Evolutionary conservation across 768 basidiomycete genomes (phyloP).

Genomic region (Kondoa malvinella): DNA sequence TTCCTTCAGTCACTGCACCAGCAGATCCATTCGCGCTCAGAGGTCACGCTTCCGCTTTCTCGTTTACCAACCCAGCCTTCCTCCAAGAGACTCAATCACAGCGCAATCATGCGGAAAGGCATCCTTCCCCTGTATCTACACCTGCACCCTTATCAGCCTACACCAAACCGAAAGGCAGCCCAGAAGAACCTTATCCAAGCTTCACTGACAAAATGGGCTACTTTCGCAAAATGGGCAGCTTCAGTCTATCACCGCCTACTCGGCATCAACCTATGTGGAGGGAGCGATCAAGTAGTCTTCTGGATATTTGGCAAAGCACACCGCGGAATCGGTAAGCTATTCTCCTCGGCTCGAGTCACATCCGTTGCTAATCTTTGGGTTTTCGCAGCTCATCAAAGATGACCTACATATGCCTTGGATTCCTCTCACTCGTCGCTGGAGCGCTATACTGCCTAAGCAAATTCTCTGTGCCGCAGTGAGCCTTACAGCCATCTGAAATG

Average conservation of each 20-base stretch:
- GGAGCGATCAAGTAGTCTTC: neutral
- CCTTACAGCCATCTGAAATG: too few species aligned
- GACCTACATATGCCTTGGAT: too few species aligned
- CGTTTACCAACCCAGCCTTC: neutral
- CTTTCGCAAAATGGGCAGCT: neutral
- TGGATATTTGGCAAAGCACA: neutral
- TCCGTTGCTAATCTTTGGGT: neutral
- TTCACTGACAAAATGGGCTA: conserved; percentile 4
- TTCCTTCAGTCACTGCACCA: neutral
- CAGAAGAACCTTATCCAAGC: neutral
- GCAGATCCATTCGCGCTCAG: neutral
- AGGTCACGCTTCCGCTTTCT: neutral
- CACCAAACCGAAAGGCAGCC: neutral
- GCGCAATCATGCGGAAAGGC: too few species aligned
- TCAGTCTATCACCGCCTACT: neutral
- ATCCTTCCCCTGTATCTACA: too few species aligned
- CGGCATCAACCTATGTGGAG: neutral
- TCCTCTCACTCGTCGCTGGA: too few species aligned
- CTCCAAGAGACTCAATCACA: neutral
- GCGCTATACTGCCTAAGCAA: too few species aligned
- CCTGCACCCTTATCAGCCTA: neutral
- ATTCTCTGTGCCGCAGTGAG: too few species aligned
- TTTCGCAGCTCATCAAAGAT: too few species aligned
- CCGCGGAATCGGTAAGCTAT: neutral
- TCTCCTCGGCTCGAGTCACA: neutral